Evolutionary conservation across 495 filamentous ascomycete genomes (phyloP).

Genomic region (Elaphomyces granulatus): DNA sequence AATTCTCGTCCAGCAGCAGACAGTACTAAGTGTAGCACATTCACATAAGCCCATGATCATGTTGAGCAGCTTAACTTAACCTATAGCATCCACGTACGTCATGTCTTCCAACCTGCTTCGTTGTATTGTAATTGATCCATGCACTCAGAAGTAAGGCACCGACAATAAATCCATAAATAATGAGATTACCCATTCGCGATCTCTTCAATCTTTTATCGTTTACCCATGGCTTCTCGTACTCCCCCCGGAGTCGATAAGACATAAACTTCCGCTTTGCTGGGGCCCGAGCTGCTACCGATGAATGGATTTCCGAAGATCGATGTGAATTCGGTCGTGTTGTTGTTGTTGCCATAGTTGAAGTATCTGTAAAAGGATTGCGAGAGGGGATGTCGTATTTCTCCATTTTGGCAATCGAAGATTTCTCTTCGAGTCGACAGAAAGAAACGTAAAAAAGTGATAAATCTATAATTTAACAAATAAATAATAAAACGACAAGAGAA

Average conservation of each 20-base stretch:
- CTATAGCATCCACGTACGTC: constrained; percentile 2
- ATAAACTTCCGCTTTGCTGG: constrained; percentile 13
- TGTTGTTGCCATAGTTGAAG: not conserved
- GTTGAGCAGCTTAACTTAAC: not conserved
- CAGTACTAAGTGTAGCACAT: constrained; percentile 47
- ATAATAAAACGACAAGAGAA: too few species aligned
- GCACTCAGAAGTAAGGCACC: constrained; percentile 16
- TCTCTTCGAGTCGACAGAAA: too few species aligned
- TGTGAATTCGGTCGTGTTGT: not conserved
- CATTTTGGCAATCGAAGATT: too few species aligned
- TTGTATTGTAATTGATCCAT: constrained; percentile 15
- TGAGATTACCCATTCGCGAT: constrained; percentile 18
- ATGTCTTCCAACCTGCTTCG: constrained; percentile 9
- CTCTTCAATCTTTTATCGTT: constrained; percentile 14
- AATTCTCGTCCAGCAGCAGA: constrained; percentile 54
- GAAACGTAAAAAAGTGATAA: too few species aligned
- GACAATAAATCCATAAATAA: constrained; percentile 19
- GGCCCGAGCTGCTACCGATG: constrained; percentile 2
- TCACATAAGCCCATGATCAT: not conserved
- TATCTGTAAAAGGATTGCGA: constrained; percentile 5
- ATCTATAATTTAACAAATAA: too few species aligned
- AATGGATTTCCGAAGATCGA: not conserved
- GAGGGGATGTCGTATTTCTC: not conserved
- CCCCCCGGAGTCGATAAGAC: constrained; percentile 20
- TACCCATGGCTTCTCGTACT: constrained; percentile 27